Evolutionary conservation across 2,329 filamentous ascomycete genomes (phyloP).

Genomic region (Colletotrichum lupini): DNA sequence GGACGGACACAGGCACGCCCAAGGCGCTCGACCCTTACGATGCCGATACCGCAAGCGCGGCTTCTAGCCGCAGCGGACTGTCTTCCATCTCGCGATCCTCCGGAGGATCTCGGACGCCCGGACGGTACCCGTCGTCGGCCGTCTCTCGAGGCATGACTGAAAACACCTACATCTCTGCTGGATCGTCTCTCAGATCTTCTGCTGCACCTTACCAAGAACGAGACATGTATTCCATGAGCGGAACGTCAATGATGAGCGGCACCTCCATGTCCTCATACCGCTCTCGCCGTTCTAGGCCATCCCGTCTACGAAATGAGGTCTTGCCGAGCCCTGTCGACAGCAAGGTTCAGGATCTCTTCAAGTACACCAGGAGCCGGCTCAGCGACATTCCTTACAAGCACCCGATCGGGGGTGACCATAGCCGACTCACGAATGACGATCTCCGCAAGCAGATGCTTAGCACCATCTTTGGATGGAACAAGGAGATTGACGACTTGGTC

Average conservation of each 20-base stretch:
- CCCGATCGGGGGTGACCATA: constrained; percentile 67
- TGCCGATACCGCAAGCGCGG: constrained; percentile 71
- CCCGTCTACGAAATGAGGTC: constrained; percentile 83
- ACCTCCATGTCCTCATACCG: constrained; percentile 60
- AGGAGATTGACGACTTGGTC: constrained; percentile 83
- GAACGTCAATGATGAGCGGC: constrained; percentile 53
- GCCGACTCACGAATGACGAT: constrained; percentile 78
- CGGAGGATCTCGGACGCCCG: constrained; percentile 62
- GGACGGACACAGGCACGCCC: constrained; percentile 71
- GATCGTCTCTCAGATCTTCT: constrained; percentile 64
- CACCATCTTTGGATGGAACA: constrained; percentile 95
- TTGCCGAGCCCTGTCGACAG: constrained; percentile 81
- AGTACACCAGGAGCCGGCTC: constrained; percentile 82
- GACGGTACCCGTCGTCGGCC: constrained; percentile 61
- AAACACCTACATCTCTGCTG: constrained; percentile 75
- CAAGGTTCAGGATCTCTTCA: constrained; percentile 83
- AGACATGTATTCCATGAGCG: constrained; percentile 69
- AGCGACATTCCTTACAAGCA: constrained; percentile 86
- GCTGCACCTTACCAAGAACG: constrained; percentile 44
- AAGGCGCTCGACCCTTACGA: constrained; percentile 64
- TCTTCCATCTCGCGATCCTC: constrained; percentile 70
- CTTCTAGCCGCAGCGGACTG: constrained; percentile 67
- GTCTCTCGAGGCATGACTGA: constrained; percentile 68
- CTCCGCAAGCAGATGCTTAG: constrained; percentile 90
- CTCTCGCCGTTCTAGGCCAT: constrained; percentile 63